Evolutionary conservation across 345 rosid species (phyloP).

Genomic region (Brassica incana): DNA sequence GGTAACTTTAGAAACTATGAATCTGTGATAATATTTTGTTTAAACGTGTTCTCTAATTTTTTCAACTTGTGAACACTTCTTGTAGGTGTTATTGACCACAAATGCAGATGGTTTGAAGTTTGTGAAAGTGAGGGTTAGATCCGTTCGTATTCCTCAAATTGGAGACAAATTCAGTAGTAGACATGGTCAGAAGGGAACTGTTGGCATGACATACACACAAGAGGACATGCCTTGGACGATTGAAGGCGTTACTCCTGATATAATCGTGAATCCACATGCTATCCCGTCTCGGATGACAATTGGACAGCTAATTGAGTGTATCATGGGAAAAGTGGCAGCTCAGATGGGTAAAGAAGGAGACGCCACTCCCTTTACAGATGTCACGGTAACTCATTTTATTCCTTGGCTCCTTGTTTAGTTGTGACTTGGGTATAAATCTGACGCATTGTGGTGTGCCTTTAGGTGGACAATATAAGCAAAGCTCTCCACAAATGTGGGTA

Average conservation of each 20-base stretch:
- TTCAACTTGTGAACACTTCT: constrained; percentile 9
- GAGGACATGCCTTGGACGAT: constrained; percentile 99
- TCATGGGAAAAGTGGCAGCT: constrained; percentile 99
- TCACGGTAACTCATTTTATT: constrained; percentile 59
- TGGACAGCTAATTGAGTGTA: constrained; percentile 98
- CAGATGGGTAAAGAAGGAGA: constrained; percentile 99
- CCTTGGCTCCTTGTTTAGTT: constrained; percentile 8
- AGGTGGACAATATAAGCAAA: constrained; percentile 98
- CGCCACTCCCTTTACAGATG: constrained; percentile 98
- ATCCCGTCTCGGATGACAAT: constrained; percentile 99
- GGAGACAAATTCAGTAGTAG: constrained; percentile 99
- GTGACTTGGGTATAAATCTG: neutral
- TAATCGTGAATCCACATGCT: constrained; percentile 96
- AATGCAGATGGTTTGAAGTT: constrained; percentile 98
- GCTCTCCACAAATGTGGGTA: constrained; percentile 98
- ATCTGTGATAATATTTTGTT: constrained; percentile 1
- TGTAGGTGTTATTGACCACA: constrained; percentile 89
- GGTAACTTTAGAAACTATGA: constrained; percentile 43
- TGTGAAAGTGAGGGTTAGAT: constrained; percentile 96
- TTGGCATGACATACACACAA: constrained; percentile 97
- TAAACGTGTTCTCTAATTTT: neutral
- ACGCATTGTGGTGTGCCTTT: constrained; percentile 3
- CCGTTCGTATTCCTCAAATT: constrained; percentile 94
- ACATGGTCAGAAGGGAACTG: constrained; percentile 99
- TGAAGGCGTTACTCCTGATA: constrained; percentile 94